Evolutionary conservation across 2,329 filamentous ascomycete genomes (phyloP).

Genomic region (Chrysosphaeria jannelii): DNA sequence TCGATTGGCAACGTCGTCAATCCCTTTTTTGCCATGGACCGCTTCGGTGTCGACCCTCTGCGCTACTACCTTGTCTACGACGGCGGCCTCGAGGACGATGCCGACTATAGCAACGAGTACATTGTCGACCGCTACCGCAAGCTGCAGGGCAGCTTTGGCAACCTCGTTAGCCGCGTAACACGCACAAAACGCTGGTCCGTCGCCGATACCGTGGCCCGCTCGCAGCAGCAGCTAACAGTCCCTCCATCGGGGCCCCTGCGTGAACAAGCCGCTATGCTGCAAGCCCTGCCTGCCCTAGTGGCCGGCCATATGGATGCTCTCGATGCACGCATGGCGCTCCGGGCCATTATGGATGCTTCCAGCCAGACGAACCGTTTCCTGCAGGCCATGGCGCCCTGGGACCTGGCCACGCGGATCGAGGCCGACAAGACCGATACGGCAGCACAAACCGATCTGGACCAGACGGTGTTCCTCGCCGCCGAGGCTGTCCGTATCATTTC

Average conservation of each 20-base stretch:
- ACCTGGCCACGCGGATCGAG: slow-evolving; percentile 34
- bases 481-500: slow-evolving; percentile 54
- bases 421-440: slow-evolving; percentile 8
- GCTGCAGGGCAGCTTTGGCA: slow-evolving; percentile 52
- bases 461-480: slow-evolving; percentile 35
- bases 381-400: slow-evolving; percentile 37
- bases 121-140: slow-evolving; percentile 58
- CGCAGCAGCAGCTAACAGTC: neutral
- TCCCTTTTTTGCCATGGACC: slow-evolving; percentile 67
- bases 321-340: slow-evolving; percentile 33
- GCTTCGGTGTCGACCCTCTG: slow-evolving; percentile 67
- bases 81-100: slow-evolving; percentile 46
- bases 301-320: slow-evolving; percentile 27
- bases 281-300: slow-evolving; percentile 12
- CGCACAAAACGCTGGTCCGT: slow-evolving; percentile 40
- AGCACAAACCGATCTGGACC: slow-evolving; percentile 13
- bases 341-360: slow-evolving; percentile 29
- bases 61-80: slow-evolving; percentile 68
- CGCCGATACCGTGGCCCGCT: slow-evolving; percentile 19
- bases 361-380: slow-evolving; percentile 40
- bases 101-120: slow-evolving; percentile 54
- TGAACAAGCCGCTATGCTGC: slow-evolving; percentile 1
- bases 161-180: slow-evolving; percentile 42
- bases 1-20: slow-evolving; percentile 86
- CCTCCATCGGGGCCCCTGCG: neutral